Conservation (phyloP, 495 filamentous ascomycete genomes). For the Podospora comata region DNA sequence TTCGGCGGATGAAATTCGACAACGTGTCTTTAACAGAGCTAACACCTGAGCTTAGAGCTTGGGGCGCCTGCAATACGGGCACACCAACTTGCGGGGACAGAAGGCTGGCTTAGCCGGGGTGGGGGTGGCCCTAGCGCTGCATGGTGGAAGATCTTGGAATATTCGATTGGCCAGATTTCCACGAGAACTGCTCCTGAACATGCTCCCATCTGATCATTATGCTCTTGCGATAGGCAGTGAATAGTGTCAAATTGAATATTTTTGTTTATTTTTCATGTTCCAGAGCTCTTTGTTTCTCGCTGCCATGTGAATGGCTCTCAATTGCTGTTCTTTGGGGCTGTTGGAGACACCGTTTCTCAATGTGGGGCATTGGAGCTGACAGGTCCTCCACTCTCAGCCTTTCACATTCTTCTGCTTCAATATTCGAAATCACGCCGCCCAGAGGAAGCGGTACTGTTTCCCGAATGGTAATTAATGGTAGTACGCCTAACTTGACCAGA, state of each 20-base stretch:
- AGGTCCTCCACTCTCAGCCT: background rate
- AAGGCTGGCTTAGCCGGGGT: conserved; percentile 15
- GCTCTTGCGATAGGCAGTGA: background rate
- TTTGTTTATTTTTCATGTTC: background rate
- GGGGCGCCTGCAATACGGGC: conserved; percentile 13
- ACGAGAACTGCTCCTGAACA: background rate
- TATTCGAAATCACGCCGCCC: background rate
- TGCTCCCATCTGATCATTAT: background rate
- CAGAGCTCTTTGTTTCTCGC: background rate
- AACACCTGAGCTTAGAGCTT: conserved; percentile 23
- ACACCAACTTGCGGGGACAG: conserved; percentile 25
- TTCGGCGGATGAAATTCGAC: conserved; percentile 29
- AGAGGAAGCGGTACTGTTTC: background rate
- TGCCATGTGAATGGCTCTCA: background rate
- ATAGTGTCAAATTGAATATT: background rate
- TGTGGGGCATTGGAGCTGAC: conserved; percentile 1
- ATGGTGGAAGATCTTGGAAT: conserved; percentile 20
- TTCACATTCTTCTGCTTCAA: background rate
- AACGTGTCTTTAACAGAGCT: conserved; percentile 36
- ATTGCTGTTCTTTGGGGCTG: background rate
- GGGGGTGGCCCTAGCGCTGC: conserved; percentile 24
- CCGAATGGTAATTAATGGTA: background rate
- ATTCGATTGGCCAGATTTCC: conserved; percentile 19
- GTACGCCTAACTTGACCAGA: background rate
- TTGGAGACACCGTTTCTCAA: background rate